phyloP scores from a whole-genome alignment of 2,329 filamentous ascomycete species.

The Magnaporthiopsis incrustans region DNA sequence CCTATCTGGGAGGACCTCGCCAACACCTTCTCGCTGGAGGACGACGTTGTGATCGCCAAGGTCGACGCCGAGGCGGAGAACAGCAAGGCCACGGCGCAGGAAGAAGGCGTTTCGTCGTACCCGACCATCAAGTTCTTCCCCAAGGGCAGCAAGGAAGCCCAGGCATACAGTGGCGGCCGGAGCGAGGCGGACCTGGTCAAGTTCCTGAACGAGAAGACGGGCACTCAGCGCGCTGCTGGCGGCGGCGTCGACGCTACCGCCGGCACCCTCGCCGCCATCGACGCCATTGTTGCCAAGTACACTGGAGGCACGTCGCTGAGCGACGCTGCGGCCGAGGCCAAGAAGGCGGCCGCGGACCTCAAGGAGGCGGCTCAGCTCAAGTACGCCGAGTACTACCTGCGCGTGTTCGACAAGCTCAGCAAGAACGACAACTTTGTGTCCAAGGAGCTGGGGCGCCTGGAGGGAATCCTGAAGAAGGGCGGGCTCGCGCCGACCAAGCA shows the following conservation, averaged over 20 bases:
- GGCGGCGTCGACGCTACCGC: conserved; percentile 72
- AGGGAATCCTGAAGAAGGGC: conserved; percentile 77
- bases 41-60: conserved; percentile 81
- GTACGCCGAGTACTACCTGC: conserved; percentile 90
- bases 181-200: conserved; percentile 66
- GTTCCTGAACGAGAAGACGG: conserved; percentile 83
- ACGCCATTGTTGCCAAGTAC: conserved; percentile 68
- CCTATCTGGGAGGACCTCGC: conserved; percentile 87
- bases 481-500: conserved; percentile 77
- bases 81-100: conserved; percentile 67
- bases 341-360: conserved; percentile 59
- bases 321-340: conserved; percentile 61
- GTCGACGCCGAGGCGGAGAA: conserved; percentile 87
- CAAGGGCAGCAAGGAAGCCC: conserved; percentile 65
- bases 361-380: conserved; percentile 58
- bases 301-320: conserved; percentile 53
- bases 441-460: conserved; percentile 78
- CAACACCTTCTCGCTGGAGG: conserved; percentile 66
- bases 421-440: conserved; percentile 69
- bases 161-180: conserved; percentile 68
- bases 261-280: conserved; percentile 74
- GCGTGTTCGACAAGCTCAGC: conserved; percentile 77
- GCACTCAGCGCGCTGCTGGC: conserved; percentile 75
- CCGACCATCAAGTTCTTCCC: conserved; percentile 98
- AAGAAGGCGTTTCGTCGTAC: conserved; percentile 76